Evolutionary conservation across 2,329 filamentous ascomycete species (phyloP), one percentile per base, ranked within the genome.

Genomic region (Curvularia sp.): DNA sequence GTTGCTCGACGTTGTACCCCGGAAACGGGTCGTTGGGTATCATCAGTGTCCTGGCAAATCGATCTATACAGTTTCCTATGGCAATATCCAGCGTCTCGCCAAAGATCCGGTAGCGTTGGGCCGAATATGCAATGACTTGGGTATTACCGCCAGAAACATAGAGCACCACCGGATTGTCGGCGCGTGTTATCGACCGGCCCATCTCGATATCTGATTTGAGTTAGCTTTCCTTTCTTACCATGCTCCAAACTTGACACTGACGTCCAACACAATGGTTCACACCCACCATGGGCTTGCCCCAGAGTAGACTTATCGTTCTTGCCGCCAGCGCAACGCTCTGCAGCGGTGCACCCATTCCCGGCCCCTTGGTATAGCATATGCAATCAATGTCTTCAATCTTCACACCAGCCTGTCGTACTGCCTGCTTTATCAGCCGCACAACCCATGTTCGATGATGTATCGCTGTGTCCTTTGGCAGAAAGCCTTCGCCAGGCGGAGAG

Each of bases 211-310:
- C 83, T 78, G 43, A 0, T 7, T 50, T 7, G 5, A 2, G 18
- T 50, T 13, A 52, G 12, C 27, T 8, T 25, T 13, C 8, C 5
- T 9, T 39, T 15, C n/a, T 13, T 18, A 10, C 10, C 3, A 6
- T 28, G 15, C 1, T 27, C 3, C 18, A n/a, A 43, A 15, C 8
- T 5, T 13, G 23, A 18, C 30, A 77, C 83, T 59, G 77, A 86
- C 83, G 95, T 42, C 95, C 95, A 47, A 99, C 91, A 78, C 95
- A 99, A 80, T 99, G 95, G 79, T 99, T 99, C 25, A 99, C 95
- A 23, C 93, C 94, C 3, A 99, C 89, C 36, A 99, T 82, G n/a
- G 90, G 88, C 78, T 92, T 92, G 52, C 82, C 84, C 95, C 95
- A 99, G 15, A 99, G 84, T 58, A 97, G 80, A 41, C 87, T 84